Evolutionary conservation across 1,284 basidiomycete species (phyloP).

Genomic region (Boletus semigastroideus): DNA sequence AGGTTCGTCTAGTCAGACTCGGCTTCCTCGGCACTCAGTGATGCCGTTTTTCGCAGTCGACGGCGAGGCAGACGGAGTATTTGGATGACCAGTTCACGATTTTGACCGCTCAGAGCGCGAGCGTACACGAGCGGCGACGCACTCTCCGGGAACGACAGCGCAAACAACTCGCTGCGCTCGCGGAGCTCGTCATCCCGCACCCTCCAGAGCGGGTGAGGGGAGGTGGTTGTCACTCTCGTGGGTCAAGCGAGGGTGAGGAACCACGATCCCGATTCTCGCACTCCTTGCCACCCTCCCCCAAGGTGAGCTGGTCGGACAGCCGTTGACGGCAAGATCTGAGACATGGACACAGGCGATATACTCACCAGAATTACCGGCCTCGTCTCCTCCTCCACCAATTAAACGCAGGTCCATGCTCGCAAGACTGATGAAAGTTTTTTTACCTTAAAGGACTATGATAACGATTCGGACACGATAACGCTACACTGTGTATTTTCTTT

Average conservation of each 20-base stretch:
- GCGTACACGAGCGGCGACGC: slow-evolving; percentile 20
- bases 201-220: neutral
- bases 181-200: slow-evolving; percentile 8
- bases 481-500: neutral
- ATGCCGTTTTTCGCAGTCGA: neutral
- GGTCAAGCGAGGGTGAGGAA: slow-evolving; percentile 22
- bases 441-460: neutral
- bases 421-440: slow-evolving; percentile 14
- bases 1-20: neutral
- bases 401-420: slow-evolving; percentile 20
- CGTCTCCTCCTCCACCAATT: neutral
- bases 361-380: neutral
- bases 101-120: slow-evolving; percentile 19
- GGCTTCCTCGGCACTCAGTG: neutral
- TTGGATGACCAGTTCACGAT: slow-evolving; percentile 14
- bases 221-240: neutral
- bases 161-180: neutral
- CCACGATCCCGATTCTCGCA: slow-evolving; percentile 26
- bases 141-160: slow-evolving; percentile 12
- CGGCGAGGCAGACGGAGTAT: neutral
- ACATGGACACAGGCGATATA: slow-evolving; percentile 1
- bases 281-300: slow-evolving; percentile 14
- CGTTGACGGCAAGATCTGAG: too few relatives aligned
- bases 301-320: slow-evolving; percentile 12
- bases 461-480: neutral